These are phyloP conservation scores for Geotrichum fermentans DNA, from an alignment of 1,139 yeast genomes.

Conservation along the genomic window DNA sequence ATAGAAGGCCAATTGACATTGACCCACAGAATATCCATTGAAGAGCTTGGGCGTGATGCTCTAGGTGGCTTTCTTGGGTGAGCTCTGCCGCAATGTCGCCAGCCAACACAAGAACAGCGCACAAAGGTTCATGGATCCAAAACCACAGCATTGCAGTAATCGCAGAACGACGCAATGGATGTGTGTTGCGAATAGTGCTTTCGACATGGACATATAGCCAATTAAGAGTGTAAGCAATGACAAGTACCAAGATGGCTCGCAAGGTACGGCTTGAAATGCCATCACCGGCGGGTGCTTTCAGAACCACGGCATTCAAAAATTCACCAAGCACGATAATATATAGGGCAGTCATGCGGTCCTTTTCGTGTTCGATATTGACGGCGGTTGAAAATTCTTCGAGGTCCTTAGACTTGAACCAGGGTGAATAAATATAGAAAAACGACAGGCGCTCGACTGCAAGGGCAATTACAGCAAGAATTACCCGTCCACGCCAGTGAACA, in stretches of 20 bases:
- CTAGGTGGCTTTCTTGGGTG: constrained; percentile 17
- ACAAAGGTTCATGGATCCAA: constrained; percentile 49
- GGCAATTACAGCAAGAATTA: constrained; percentile 46
- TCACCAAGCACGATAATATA: constrained; percentile 65
- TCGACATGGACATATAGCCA: constrained; percentile 57
- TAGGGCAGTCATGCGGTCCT: constrained; percentile 55
- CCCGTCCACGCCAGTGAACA: constrained; percentile 44
- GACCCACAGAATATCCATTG: constrained; percentile 18
- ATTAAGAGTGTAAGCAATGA: constrained; percentile 49
- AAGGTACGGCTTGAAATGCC: constrained; percentile 47
- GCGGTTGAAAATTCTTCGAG: constrained; percentile 52
- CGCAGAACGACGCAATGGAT: constrained; percentile 52
- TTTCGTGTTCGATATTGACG: constrained; percentile 62
- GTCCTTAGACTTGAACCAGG: constrained; percentile 44
- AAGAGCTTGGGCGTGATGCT: constrained; percentile 6
- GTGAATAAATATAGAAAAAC: constrained; percentile 30
- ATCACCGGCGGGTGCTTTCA: constrained; percentile 45
- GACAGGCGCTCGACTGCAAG: constrained; percentile 43
- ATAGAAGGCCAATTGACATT: constrained; percentile 17
- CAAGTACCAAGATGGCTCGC: constrained; percentile 48
- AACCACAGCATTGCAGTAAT: constrained; percentile 48
- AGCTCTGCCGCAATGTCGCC: constrained; percentile 63
- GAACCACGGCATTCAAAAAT: constrained; percentile 55
- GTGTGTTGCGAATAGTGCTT: constrained; percentile 47
- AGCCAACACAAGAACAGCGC: constrained; percentile 39